Evolutionary conservation across 371 early-diverging fungal genomes (phyloP).

Genomic region (Mucor velutinosus): DNA sequence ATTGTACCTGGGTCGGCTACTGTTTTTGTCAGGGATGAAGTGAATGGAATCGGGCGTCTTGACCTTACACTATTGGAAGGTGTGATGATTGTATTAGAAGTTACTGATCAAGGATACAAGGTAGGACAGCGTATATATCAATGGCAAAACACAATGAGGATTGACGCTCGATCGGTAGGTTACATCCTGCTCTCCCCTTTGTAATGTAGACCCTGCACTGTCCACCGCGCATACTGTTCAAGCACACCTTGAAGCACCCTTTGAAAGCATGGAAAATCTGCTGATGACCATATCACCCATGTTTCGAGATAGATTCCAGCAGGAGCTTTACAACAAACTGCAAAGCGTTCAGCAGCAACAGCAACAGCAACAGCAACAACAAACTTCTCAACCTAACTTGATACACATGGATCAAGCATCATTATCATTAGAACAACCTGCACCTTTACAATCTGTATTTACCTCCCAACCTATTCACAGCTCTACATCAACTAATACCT

Average conservation of each 20-base stretch:
- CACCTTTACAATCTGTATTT: background rate
- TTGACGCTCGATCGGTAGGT: constrained; percentile 5
- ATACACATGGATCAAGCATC: background rate
- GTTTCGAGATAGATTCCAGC: constrained; percentile 35
- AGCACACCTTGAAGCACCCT: constrained; percentile 14
- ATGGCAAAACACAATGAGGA: background rate
- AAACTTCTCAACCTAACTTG: background rate
- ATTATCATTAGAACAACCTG: background rate
- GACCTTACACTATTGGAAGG: constrained; percentile 34
- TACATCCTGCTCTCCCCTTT: constrained; percentile 26
- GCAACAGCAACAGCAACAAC: background rate
- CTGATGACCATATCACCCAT: constrained; percentile 42
- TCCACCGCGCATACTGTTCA: constrained; percentile 20
- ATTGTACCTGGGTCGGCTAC: constrained; percentile 39
- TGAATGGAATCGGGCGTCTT: constrained; percentile 24
- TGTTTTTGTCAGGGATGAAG: constrained; percentile 30
- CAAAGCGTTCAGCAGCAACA: constrained; percentile 23
- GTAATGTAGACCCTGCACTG: constrained; percentile 12
- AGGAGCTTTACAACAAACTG: constrained; percentile 32
- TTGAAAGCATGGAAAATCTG: constrained; percentile 43
- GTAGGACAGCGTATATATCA: constrained; percentile 4
- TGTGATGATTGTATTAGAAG: constrained; percentile 33
- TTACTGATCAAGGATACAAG: constrained; percentile 28
- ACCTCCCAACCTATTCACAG: background rate
- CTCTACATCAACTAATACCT: background rate